Evolutionary conservation across 345 rosid genomes (phyloP).

Genomic region (Euclidium syriacum): DNA sequence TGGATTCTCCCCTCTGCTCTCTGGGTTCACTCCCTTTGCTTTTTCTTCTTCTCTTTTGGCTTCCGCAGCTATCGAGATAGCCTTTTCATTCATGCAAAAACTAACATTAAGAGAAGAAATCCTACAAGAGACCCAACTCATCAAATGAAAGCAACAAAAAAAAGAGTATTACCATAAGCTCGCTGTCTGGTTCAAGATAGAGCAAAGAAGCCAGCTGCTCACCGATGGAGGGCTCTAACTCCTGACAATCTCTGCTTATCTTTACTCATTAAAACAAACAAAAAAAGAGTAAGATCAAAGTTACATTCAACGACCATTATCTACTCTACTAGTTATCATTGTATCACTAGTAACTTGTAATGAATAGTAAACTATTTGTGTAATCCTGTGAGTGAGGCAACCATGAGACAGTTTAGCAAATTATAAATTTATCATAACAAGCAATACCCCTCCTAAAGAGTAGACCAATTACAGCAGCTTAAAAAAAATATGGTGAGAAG

Average conservation of each 20-base stretch:
- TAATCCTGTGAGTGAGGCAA: neutral
- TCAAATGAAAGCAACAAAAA: neutral
- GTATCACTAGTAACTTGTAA: conserved; percentile 2
- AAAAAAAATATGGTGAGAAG: neutral
- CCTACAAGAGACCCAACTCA: neutral
- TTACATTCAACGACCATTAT: conserved; percentile 11
- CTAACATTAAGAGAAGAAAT: neutral
- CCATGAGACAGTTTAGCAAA: neutral
- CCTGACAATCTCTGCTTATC: conserved; percentile 99
- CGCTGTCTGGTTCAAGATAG: conserved; percentile 95
- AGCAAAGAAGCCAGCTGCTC: conserved; percentile 93
- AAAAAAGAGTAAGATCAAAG: conserved; percentile 19
- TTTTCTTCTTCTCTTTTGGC: conserved; percentile 95
- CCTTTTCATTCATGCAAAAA: conserved; percentile 27
- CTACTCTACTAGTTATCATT: neutral
- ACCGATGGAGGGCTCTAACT: conserved; percentile 88
- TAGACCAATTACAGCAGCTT: neutral
- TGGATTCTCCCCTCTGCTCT: conserved; percentile 72
- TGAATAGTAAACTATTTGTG: neutral
- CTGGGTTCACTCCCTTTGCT: conserved; percentile 90
- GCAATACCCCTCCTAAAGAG: neutral
- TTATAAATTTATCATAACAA: neutral
- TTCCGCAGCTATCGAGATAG: conserved; percentile 82
- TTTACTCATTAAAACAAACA: conserved; percentile 32
- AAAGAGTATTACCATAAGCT: conserved; percentile 74